A percentile compares a stretch with the other conserved stretches of the same genome.
These are phyloP conservation scores for Talaromyces marneffei DNA, from an alignment of 2,329 filamentous ascomycete genomes.

Conservation along the genomic window DNA sequence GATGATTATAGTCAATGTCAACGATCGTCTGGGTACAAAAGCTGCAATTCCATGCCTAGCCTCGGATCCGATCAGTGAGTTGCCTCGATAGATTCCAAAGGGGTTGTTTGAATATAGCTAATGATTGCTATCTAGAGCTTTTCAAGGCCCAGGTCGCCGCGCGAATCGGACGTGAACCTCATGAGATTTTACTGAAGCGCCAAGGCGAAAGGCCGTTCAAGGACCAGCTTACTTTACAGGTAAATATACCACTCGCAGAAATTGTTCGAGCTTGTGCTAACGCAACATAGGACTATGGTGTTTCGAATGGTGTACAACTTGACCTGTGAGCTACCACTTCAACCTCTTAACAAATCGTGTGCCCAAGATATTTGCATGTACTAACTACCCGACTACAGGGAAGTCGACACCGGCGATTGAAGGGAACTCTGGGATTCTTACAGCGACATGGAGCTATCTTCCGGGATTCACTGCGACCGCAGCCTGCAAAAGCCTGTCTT, in stretches of 20 bases:
- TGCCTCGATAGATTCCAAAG: conserved; percentile 10
- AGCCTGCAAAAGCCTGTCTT: background rate
- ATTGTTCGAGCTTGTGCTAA: background rate
- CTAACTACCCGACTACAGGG: conserved; percentile 29
- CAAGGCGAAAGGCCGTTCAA: conserved; percentile 93
- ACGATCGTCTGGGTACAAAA: conserved; percentile 94
- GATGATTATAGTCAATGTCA: conserved; percentile 91
- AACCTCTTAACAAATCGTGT: background rate
- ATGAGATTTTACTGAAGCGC: conserved; percentile 85
- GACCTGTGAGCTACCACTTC: conserved; percentile 36
- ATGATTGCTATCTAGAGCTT: conserved; percentile 43
- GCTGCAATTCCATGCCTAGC: conserved; percentile 85
- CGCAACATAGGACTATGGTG: conserved; percentile 73
- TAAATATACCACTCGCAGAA: background rate
- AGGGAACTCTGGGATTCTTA: background rate
- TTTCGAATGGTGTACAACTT: conserved; percentile 73
- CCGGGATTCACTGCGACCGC: background rate
- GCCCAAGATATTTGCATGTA: conserved; percentile 9
- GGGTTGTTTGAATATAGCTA: conserved; percentile 12
- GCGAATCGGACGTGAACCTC: conserved; percentile 78
- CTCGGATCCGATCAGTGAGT: conserved; percentile 66
- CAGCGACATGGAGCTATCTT: background rate
- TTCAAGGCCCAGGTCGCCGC: conserved; percentile 91
- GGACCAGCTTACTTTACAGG: conserved; percentile 66
- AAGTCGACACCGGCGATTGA: conserved; percentile 46